These are phyloP conservation scores for Daldinia bambusicola DNA, from an alignment of 495 filamentous ascomycete genomes.

Conservation along the genomic window DNA sequence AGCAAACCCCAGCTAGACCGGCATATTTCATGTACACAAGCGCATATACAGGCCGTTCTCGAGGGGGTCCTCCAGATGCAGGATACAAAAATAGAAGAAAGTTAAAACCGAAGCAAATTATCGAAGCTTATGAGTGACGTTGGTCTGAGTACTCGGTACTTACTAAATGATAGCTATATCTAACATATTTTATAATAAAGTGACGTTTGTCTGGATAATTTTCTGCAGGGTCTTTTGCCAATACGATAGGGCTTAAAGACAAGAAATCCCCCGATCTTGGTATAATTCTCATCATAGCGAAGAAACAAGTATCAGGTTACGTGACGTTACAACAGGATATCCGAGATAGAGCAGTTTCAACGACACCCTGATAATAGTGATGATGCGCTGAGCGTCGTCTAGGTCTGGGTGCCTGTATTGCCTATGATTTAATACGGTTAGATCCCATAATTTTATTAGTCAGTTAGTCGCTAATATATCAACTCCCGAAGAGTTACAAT, in stretches of 20 bases:
- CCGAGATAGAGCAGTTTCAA: background rate
- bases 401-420: too few relatives aligned
- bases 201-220: background rate
- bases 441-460: too few relatives aligned
- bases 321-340: background rate
- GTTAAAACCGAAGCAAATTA: background rate
- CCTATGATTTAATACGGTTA: too few relatives aligned
- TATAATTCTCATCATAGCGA: too few relatives aligned
- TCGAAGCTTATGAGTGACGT: too few relatives aligned
- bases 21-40: slow-evolving; percentile 3
- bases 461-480: too few relatives aligned
- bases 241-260: background rate
- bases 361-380: background rate
- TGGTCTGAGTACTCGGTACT: too few relatives aligned
- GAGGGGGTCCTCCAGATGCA: background rate
- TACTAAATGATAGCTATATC: background rate
- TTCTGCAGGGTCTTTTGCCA: background rate
- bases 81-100: background rate
- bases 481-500: too few relatives aligned
- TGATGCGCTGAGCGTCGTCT: background rate
- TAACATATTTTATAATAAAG: background rate
- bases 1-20: background rate
- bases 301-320: background rate
- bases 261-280: background rate
- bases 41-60: background rate